Evolutionary conservation across 257 asterid species (phyloP).

Genomic region (Forsythia suspensa): DNA sequence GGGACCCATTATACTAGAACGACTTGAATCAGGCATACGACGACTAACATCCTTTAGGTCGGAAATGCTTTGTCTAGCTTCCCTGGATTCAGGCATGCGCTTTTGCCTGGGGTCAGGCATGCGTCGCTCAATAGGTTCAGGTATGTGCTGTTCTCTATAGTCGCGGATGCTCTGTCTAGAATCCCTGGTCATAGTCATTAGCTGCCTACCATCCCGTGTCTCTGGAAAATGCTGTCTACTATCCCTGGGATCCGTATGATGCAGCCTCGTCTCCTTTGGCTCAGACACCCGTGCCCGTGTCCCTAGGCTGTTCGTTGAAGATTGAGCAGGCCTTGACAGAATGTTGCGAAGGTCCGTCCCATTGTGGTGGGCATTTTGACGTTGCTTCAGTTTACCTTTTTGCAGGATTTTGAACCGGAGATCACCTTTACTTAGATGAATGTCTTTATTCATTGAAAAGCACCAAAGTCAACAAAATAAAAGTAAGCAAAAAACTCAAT

Average conservation of each 20-base stretch:
- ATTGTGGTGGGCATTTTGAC: conserved; percentile 49
- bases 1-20: conserved; percentile 28
- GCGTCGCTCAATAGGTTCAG: conserved; percentile 40
- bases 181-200: conserved; percentile 34
- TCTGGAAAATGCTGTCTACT: conserved; percentile 34
- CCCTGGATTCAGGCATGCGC: conserved; percentile 35
- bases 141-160: conserved; percentile 24
- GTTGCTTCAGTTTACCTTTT: conserved; percentile 43
- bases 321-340: conserved; percentile 84
- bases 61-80: conserved; percentile 22
- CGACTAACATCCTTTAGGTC: conserved; percentile 46
- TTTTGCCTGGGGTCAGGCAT: conserved; percentile 33
- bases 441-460: conserved; percentile 40
- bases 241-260: conserved; percentile 34
- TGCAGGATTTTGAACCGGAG: conserved; percentile 76
- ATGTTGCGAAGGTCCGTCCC: conserved; percentile 73
- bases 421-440: conserved; percentile 63
- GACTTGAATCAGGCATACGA: conserved; percentile 42
- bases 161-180: conserved; percentile 34
- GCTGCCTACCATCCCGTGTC: conserved; percentile 37
- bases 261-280: conserved; percentile 39
- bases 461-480: conserved; percentile 24
- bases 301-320: conserved; percentile 49
- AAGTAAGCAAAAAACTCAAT: conserved; percentile 17
- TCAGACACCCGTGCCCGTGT: conserved; percentile 42